Percentiles rank a stretch among this genome's conserved stretches.
Conservation (phyloP, 2,329 filamentous ascomycete species). For the Scolecobasidium constrictum region DNA sequence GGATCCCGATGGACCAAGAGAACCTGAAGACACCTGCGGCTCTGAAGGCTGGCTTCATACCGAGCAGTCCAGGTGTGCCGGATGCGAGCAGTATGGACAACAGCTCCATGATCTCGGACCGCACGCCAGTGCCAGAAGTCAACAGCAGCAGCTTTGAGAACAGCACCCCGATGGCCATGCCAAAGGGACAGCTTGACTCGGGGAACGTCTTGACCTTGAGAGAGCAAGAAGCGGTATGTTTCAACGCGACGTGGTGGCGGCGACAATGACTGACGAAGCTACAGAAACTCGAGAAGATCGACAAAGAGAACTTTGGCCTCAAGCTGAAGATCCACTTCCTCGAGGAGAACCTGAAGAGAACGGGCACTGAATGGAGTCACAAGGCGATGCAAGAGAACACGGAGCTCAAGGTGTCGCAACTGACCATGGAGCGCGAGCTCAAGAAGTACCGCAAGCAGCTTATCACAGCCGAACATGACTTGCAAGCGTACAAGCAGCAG, state of each 20-base stretch:
- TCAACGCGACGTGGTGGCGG: neutral
- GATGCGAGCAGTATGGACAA: constrained; percentile 64
- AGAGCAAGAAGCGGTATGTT: constrained; percentile 77
- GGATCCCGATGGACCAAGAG: constrained; percentile 16
- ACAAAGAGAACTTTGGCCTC: constrained; percentile 96
- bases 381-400: constrained; percentile 88
- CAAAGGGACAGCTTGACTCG: constrained; percentile 59
- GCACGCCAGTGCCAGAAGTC: constrained; percentile 65
- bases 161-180: constrained; percentile 68
- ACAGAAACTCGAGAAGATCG: constrained; percentile 76
- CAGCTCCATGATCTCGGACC: constrained; percentile 46
- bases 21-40: constrained; percentile 58
- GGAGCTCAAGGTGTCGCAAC: constrained; percentile 84
- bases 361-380: constrained; percentile 82
- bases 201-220: constrained; percentile 85
- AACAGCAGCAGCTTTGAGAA: constrained; percentile 65
- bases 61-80: constrained; percentile 65
- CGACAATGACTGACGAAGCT: constrained; percentile 3
- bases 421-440: constrained; percentile 81
- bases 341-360: constrained; percentile 78
- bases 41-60: constrained; percentile 49
- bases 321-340: constrained; percentile 97
- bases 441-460: constrained; percentile 78
- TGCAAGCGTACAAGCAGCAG: constrained; percentile 74
- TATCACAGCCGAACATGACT: constrained; percentile 69